Evolutionary conservation across 2,329 filamentous ascomycete genomes (phyloP).

Genomic region (Diaporthe australafricana): DNA sequence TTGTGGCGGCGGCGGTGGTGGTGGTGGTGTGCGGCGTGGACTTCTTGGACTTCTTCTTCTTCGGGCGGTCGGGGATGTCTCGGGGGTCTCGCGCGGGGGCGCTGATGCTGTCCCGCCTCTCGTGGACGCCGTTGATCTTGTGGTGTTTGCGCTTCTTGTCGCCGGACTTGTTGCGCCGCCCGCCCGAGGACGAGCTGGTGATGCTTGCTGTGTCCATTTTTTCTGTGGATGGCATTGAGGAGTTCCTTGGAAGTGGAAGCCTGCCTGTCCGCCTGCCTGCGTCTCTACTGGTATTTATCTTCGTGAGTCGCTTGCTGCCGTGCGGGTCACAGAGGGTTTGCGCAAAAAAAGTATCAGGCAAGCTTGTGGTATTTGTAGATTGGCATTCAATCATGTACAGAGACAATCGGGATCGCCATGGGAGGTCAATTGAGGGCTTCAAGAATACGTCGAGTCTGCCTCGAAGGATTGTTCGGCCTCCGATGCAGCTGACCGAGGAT

Average conservation of each 20-base stretch:
- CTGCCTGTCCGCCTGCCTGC: not conserved
- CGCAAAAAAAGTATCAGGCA: not conserved
- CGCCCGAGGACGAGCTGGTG: constrained; percentile 31
- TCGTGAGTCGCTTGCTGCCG: not conserved
- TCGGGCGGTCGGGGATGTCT: constrained; percentile 58
- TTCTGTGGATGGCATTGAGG: constrained; percentile 4
- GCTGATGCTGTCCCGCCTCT: constrained; percentile 66
- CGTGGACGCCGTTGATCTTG: constrained; percentile 39
- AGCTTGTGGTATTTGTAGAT: not conserved
- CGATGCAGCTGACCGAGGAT: constrained; percentile 16
- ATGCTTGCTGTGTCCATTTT: constrained; percentile 35
- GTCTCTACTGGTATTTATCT: not conserved
- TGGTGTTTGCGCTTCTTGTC: constrained; percentile 41
- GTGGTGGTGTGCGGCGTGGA: constrained; percentile 27
- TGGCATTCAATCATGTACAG: not conserved
- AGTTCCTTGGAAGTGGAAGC: not conserved
- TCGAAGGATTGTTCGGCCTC: constrained; percentile 28
- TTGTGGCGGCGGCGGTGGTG: not conserved
- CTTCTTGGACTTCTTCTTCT: constrained; percentile 41
- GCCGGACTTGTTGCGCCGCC: constrained; percentile 33
- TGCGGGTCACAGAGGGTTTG: not conserved
- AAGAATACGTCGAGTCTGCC: not conserved
- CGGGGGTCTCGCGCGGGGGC: constrained; percentile 72
- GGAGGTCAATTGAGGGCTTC: constrained; percentile 13
- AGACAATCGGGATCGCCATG: not conserved